Evolutionary conservation across 345 rosid genomes (phyloP), one percentile per base, ranked within the genome.

Genomic region (Boechera retrofracta): DNA sequence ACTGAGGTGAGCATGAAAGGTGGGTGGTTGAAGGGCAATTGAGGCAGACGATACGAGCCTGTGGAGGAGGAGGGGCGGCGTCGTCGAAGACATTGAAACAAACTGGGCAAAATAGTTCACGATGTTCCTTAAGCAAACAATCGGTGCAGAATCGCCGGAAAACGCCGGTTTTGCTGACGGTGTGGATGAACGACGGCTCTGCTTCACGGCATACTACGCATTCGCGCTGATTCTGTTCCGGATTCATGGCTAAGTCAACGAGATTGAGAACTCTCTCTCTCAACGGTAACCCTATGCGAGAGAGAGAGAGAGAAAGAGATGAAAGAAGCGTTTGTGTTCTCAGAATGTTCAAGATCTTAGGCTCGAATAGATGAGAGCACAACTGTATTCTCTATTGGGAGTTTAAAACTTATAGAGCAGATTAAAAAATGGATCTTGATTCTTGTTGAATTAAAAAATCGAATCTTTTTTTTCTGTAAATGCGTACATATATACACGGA

Each of bases 1-100:
- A 38, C 6, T n/a, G 32, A 31, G 80, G 83, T 59, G 63, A 39
- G 83, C 89, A 85, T 15, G 42, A 7, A 63, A 53, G 60, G 76
- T 85, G 91, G 16, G 84, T 24, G 57, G 77, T 69, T 77, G 89
- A 81, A 48, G 86, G 82, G 76, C 91, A 87, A 31, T 67, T 79
- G 58, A 58, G 56, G 79, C 91, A 87, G 60, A 64, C 68, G 73
- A 78, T 71, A 59, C 81, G 81, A 38, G 71, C 67, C 0, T 64
- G 26, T 41, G 51, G 73, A 18, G 82, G 59, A 13, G 77, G 71
- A 26, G 74, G 78, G 13, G 63, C 4, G 33, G 64, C 49, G 24
- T 24, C 44, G 28, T 24, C 68, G 80, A 67, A 84, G 18, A 69
- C 70, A 2, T 64, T n/a, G 74, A 84, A 80, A 77, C 89, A 87